Evolutionary conservation across 1,284 basidiomycete species (phyloP).

Genomic region (Sporisorium iseilematis-ciliati): DNA sequence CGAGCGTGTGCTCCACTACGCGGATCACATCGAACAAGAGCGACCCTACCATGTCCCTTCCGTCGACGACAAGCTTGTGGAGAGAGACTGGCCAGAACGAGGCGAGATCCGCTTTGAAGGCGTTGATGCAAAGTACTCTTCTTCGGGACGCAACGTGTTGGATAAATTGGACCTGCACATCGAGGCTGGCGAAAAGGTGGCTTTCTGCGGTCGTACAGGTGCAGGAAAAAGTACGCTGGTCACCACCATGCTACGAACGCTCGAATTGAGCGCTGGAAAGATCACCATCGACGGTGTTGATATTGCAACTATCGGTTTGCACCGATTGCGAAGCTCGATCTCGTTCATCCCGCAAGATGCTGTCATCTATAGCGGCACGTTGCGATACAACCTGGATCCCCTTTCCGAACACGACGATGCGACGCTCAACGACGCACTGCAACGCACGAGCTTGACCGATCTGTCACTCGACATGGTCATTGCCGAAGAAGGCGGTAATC

Average conservation of each 20-base stretch:
- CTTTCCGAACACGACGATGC: conserved; percentile 76
- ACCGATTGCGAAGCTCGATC: conserved; percentile 73
- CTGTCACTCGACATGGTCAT: conserved; percentile 75
- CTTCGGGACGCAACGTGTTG: conserved; percentile 72
- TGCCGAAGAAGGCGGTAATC: conserved; percentile 87
- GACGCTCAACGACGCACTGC: conserved; percentile 63
- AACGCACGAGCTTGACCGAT: conserved; percentile 68
- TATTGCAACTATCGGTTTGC: conserved; percentile 74
- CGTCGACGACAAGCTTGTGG: conserved; percentile 70
- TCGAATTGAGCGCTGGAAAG: conserved; percentile 72
- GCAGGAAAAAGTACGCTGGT: conserved; percentile 53
- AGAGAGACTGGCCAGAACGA: conserved; percentile 58
- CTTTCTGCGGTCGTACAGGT: conserved; percentile 62
- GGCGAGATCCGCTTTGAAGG: conserved; percentile 55
- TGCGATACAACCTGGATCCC: conserved; percentile 79
- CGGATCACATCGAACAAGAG: conserved; percentile 70
- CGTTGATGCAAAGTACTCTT: conserved; percentile 76
- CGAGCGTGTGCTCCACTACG: conserved; percentile 79
- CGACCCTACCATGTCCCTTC: conserved; percentile 11
- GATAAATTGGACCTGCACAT: conserved; percentile 75
- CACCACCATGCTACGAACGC: conserved; percentile 37
- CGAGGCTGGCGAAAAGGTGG: conserved; percentile 54
- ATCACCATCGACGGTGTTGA: conserved; percentile 53
- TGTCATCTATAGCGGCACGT: conserved; percentile 76
- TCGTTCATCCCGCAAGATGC: conserved; percentile 91